Evolutionary conservation across 1,139 yeast genomes (phyloP).

Genomic region (Williopsis jadinii): DNA sequence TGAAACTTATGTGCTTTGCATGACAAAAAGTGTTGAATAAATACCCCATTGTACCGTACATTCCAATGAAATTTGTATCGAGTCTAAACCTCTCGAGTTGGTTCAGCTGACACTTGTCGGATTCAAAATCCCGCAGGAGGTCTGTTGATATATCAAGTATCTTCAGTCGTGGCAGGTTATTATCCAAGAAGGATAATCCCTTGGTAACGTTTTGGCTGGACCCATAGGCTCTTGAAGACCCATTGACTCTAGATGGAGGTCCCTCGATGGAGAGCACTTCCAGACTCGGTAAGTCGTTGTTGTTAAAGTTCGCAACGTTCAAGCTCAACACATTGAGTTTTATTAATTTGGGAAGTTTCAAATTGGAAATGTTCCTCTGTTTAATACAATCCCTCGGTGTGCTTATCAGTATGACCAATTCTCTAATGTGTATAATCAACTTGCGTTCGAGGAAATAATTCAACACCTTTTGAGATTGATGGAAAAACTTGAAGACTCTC

Average conservation of each 20-base stretch:
- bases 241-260: not conserved
- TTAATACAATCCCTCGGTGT: not conserved
- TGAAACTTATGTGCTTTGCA: not conserved
- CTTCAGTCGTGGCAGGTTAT: not conserved
- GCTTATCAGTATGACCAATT: not conserved
- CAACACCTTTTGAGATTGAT: not conserved
- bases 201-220: no score
- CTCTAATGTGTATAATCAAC: not conserved
- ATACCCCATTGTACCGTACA: constrained; percentile 3
- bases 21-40: not conserved
- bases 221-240: not conserved
- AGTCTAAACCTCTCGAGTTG: not conserved
- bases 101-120: not conserved
- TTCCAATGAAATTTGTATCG: constrained; percentile 1
- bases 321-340: not conserved
- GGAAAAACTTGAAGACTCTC: not conserved
- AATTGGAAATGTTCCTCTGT: not conserved
- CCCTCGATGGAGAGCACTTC: not conserved
- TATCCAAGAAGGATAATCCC: not conserved
- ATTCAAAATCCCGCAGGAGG: not conserved
- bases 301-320: not conserved
- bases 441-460: not conserved
- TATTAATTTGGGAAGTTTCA: constrained; percentile 4
- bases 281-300: constrained; percentile 2
- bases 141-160: not conserved